These are phyloP conservation scores for Daedalea quercina DNA, from an alignment of 768 basidiomycete species.

Conservation along the genomic window DNA sequence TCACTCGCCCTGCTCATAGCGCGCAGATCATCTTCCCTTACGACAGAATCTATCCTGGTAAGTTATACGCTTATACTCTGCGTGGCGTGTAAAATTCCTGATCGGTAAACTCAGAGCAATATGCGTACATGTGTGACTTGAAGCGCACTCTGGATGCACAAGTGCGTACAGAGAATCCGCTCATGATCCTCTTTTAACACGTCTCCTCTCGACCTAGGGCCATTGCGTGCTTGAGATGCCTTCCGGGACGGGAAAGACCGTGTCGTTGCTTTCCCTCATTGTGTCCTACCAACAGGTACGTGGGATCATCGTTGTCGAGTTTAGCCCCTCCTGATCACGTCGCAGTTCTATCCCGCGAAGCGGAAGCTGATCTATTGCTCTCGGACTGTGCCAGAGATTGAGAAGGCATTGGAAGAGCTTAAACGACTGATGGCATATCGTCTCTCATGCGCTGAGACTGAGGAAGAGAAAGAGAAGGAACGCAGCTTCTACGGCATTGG, in stretches of 20 bases:
- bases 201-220: conserved; percentile 48
- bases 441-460: conserved; percentile 59
- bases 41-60: conserved; percentile 93
- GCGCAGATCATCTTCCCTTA: conserved; percentile 83
- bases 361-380: conserved; percentile 98
- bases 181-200: conserved; percentile 1
- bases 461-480: conserved; percentile 74
- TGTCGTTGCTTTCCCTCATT: conserved; percentile 90
- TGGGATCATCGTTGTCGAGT: background rate
- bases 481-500: conserved; percentile 82
- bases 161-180: conserved; percentile 36
- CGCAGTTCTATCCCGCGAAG: conserved; percentile 84
- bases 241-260: conserved; percentile 98
- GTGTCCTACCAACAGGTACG: conserved; percentile 94
- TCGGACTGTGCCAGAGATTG: conserved; percentile 98
- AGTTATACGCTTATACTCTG: conserved; percentile 15
- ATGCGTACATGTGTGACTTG: conserved; percentile 98
- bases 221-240: conserved; percentile 99
- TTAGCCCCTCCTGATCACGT: conserved; percentile 3
- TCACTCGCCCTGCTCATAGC: background rate
- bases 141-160: conserved; percentile 94
- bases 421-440: conserved; percentile 93
- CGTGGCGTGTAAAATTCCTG: no score
- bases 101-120: conserved; percentile 64
- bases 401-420: conserved; percentile 93